phyloP scores from a whole-genome alignment of 345 rosid genomes.

The thale cress (Arabidopsis thaliana) region DNA sequence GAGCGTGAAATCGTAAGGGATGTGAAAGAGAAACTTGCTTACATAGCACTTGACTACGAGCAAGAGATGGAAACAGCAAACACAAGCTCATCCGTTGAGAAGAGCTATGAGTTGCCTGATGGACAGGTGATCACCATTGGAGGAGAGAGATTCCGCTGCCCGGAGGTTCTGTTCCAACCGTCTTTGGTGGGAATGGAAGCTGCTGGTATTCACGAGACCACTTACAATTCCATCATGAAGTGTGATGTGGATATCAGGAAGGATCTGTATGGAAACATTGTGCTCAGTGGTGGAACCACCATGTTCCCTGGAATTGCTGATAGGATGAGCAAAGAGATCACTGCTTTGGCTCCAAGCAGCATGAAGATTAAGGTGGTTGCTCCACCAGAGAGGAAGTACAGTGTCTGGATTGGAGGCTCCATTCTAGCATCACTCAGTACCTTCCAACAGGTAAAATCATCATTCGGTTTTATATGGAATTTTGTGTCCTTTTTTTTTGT shows the following conservation, averaged over 20 bases:
- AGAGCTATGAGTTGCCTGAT: conserved; percentile 55
- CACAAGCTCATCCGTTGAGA: conserved; percentile 47
- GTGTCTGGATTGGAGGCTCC: conserved; percentile 63
- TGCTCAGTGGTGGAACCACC: conserved; percentile 58
- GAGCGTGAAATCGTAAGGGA: conserved; percentile 53
- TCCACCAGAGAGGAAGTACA: conserved; percentile 58
- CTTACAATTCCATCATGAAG: conserved; percentile 44
- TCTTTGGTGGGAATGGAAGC: conserved; percentile 51
- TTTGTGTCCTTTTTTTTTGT: background rate
- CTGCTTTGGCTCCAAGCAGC: conserved; percentile 51
- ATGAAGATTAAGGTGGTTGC: conserved; percentile 55
- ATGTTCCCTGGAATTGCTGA: conserved; percentile 55
- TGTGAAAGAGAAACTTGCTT: conserved; percentile 53
- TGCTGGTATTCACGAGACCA: conserved; percentile 52
- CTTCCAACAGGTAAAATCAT: conserved; percentile 48
- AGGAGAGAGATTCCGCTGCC: conserved; percentile 49
- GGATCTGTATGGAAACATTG: conserved; percentile 43
- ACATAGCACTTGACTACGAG: conserved; percentile 52
- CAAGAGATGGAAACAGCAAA: conserved; percentile 49
- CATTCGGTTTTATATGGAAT: background rate
- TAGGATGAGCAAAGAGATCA: conserved; percentile 54
- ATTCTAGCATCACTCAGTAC: conserved; percentile 59
- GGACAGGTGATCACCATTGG: conserved; percentile 55
- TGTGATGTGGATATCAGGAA: conserved; percentile 42
- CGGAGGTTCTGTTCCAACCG: conserved; percentile 55